Evolutionary conservation across 208 protist species (phyloP).

Genomic region (Kentomonas sorsogonicus): DNA sequence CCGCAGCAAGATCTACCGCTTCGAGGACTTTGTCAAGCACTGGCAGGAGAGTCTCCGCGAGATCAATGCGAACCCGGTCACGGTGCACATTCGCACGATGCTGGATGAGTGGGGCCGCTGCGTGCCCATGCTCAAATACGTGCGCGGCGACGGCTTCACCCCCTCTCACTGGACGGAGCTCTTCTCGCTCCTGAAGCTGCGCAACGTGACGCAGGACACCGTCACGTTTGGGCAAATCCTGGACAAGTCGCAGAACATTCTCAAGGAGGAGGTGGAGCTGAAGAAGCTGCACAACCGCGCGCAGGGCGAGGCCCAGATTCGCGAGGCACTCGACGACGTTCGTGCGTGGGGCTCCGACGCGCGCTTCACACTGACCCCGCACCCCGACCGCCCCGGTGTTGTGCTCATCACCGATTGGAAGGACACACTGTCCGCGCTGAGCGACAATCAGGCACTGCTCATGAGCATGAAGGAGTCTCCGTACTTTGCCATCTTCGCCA

Average conservation of each 20-base stretch:
- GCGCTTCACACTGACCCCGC: slow-evolving; percentile 77
- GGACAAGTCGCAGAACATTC: slow-evolving; percentile 59
- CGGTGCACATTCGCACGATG: slow-evolving; percentile 82
- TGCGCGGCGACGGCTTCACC: slow-evolving; percentile 95
- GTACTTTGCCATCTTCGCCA: slow-evolving; percentile 92
- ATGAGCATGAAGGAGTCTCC: slow-evolving; percentile 96
- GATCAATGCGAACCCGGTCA: slow-evolving; percentile 70
- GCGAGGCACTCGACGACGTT: slow-evolving; percentile 95
- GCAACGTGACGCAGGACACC: slow-evolving; percentile 77
- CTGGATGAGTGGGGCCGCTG: slow-evolving; percentile 83
- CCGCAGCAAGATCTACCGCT: slow-evolving; percentile 88
- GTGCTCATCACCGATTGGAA: slow-evolving; percentile 97
- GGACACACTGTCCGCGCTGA: slow-evolving; percentile 91
- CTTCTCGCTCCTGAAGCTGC: slow-evolving; percentile 84
- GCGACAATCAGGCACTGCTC: slow-evolving; percentile 95
- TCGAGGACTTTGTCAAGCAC: slow-evolving; percentile 93
- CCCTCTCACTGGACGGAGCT: slow-evolving; percentile 93
- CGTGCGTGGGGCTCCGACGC: slow-evolving; percentile 88
- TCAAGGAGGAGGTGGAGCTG: slow-evolving; percentile 73
- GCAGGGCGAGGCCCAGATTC: slow-evolving; percentile 94
- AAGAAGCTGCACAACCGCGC: slow-evolving; percentile 93
- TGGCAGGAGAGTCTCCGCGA: slow-evolving; percentile 90
- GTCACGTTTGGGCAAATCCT: slow-evolving; percentile 92
- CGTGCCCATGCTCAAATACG: slow-evolving; percentile 86
- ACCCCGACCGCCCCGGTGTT: slow-evolving; percentile 68